A percentile compares a stretch with the other conserved stretches of the same genome.
These are phyloP conservation scores for Chalciporus sphaerocephalus DNA, from an alignment of 768 basidiomycete species.

Conservation along the genomic window DNA sequence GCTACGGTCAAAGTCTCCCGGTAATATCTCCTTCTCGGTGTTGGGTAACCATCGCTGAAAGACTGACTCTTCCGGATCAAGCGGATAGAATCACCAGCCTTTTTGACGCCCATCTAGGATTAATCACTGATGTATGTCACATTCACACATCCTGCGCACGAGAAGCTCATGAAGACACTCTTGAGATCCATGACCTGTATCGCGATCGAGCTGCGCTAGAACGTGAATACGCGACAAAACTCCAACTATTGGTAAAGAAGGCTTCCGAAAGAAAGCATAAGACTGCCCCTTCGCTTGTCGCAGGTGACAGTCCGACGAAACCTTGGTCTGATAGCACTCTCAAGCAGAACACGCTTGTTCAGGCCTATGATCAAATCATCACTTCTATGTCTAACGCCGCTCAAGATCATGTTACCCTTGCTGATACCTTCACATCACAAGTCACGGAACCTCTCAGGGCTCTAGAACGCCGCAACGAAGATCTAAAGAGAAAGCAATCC, in stretches of 20 bases:
- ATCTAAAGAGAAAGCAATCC: slow-evolving; percentile 69
- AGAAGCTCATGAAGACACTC: slow-evolving; percentile 1
- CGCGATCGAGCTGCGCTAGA: slow-evolving; percentile 63
- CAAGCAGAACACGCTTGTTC: slow-evolving; percentile 60
- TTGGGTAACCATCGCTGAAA: slow-evolving; percentile 7
- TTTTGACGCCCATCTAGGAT: slow-evolving; percentile 62
- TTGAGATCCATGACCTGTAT: slow-evolving; percentile 70
- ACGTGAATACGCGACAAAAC: slow-evolving; percentile 72
- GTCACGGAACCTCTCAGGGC: slow-evolving; percentile 60
- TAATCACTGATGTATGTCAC: slow-evolving; percentile 56
- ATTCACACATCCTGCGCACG: background rate
- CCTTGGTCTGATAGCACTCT: slow-evolving; percentile 49
- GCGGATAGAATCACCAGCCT: slow-evolving; percentile 56
- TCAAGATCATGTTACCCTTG: slow-evolving; percentile 64
- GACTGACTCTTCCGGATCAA: slow-evolving; percentile 48
- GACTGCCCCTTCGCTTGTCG: slow-evolving; percentile 47
- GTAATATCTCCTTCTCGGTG: slow-evolving; percentile 32
- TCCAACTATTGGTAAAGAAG: slow-evolving; percentile 62
- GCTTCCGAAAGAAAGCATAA: slow-evolving; percentile 68
- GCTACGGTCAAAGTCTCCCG: slow-evolving; percentile 52
- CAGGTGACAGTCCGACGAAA: slow-evolving; percentile 69
- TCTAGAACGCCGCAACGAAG: slow-evolving; percentile 60
- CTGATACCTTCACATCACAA: slow-evolving; percentile 55
- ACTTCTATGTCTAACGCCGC: slow-evolving; percentile 54
- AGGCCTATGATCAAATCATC: slow-evolving; percentile 67